Conservation (phyloP, 148 eudicot species). For the Persicaria maculosa region DNA sequence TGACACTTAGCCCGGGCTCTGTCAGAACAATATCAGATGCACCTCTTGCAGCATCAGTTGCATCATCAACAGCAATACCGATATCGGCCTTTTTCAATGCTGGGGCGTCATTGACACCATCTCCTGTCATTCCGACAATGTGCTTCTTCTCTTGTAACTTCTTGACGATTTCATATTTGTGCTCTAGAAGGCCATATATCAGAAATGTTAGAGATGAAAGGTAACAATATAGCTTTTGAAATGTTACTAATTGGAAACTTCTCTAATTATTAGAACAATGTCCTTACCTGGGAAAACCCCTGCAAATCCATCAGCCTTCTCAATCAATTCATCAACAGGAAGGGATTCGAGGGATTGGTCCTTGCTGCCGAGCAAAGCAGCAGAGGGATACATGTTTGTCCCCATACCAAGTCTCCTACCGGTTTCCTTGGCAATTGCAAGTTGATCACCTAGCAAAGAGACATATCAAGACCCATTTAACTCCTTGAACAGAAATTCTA, state of each 20-base stretch:
- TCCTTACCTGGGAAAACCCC: slow-evolving; percentile 17
- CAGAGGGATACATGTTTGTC: slow-evolving; percentile 34
- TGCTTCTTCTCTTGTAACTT: slow-evolving; percentile 37
- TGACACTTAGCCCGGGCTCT: slow-evolving; percentile 10
- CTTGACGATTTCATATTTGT: slow-evolving; percentile 40
- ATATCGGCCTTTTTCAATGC: slow-evolving; percentile 34
- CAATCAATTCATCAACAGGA: slow-evolving; percentile 8
- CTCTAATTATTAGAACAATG: background rate
- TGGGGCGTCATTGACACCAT: slow-evolving; percentile 40
- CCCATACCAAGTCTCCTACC: slow-evolving; percentile 18
- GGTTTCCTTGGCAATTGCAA: slow-evolving; percentile 18
- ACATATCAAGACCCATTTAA: background rate
- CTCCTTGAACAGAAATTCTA: background rate
- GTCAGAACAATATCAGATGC: slow-evolving; percentile 12
- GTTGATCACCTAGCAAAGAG: slow-evolving; percentile 17
- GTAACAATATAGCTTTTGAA: background rate
- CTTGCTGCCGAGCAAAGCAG: slow-evolving; percentile 14
- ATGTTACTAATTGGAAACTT: background rate
- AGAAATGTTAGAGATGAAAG: background rate
- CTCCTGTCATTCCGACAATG: slow-evolving; percentile 44
- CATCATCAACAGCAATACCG: slow-evolving; percentile 30
- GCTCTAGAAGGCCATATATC: slow-evolving; percentile 22
- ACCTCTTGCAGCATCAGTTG: slow-evolving; percentile 17
- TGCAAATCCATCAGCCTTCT: slow-evolving; percentile 17
- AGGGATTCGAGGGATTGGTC: slow-evolving; percentile 1